Conservation (phyloP, 2,329 filamentous ascomycete genomes). For the Fusarium circinatum region DNA sequence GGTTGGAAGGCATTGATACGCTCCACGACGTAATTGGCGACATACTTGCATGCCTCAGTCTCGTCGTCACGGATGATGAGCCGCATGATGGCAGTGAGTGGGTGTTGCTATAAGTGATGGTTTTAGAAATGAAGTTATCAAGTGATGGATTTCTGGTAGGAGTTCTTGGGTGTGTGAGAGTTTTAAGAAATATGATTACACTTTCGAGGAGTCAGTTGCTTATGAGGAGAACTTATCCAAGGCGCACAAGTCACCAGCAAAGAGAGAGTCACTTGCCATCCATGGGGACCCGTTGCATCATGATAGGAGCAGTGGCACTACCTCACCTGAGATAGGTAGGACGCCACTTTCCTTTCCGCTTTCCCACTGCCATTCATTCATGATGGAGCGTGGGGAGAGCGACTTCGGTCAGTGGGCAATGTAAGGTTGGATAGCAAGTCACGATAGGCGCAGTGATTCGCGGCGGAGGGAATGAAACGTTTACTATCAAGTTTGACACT, state of each 20-base stretch:
- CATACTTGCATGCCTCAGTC: constrained; percentile 75
- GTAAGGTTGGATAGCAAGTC: constrained; percentile 22
- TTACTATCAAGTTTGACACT: constrained; percentile 26
- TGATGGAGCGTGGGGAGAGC: constrained; percentile 21
- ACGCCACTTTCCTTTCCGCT: constrained; percentile 11
- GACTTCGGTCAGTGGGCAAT: constrained; percentile 20
- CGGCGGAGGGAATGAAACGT: constrained; percentile 32
- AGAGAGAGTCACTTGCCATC: constrained; percentile 16
- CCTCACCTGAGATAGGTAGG: neutral
- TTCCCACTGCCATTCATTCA: constrained; percentile 21
- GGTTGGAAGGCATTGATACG: constrained; percentile 83
- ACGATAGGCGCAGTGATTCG: constrained; percentile 1
- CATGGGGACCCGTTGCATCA: constrained; percentile 28
- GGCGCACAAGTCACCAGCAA: constrained; percentile 2
- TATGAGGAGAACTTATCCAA: constrained; percentile 15
- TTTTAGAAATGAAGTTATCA: neutral
- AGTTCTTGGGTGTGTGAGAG: neutral
- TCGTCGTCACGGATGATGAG: constrained; percentile 84
- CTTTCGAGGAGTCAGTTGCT: constrained; percentile 24
- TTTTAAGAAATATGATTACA: neutral
- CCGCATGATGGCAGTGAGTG: constrained; percentile 67
- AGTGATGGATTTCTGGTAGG: neutral
- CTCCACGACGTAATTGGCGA: constrained; percentile 84
- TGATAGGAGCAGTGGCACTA: constrained; percentile 4
- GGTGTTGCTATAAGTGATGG: constrained; percentile 21